Base-by-base conservation (phyloP, 2,329 filamentous ascomycete species). In the Colletotrichum trifolii region DNA sequence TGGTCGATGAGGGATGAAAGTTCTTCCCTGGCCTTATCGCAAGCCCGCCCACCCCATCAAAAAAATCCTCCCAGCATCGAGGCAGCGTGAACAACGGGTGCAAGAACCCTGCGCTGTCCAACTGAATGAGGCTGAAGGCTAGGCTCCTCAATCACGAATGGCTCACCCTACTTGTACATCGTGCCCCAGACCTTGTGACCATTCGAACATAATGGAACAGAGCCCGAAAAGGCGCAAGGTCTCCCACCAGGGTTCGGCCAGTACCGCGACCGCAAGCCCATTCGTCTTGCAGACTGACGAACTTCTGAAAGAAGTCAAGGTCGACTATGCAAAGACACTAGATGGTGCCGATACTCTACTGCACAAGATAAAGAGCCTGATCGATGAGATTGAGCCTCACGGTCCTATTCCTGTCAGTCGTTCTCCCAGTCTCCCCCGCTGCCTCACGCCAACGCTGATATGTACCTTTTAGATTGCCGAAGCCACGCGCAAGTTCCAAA, bases 401-500 rank as follows among this genome's bases (percentile, higher is more conserved):
- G 83, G 81, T 1, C 76, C 84, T 12, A 60, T 82, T 57, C 81
- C 82, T 60, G 87, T 89, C 75, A 66, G 85, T 76, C 56, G 39
- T 36, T 6, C 1, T 8, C 17, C 50, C 33, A 8, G 35, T 42
- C 8, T 60, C 50, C 48, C 12, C 40, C 6, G 34, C 40, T 40
- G 55, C 68, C 72, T 48, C 5, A 33, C 33, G 12, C 10, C 34
- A 17, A 13, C 39, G 36, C 43, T 60, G 33, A 60, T 3, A 25
- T 25, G 25, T 12, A 10, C 9, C n/a, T 50, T 17, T 33, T 69
- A 93, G 91, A 85, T 96, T 56, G 70, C 78, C 39, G 88, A 96
- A 70, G 93, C 92, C 8, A 82, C 82, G 0, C 82, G 89, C 73
- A 87, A 85, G 66, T 85, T 92, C 71, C 87, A 91, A 70, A 90